Conservation (phyloP, 495 filamentous ascomycete species). For the Amniculicola lignicola region DNA sequence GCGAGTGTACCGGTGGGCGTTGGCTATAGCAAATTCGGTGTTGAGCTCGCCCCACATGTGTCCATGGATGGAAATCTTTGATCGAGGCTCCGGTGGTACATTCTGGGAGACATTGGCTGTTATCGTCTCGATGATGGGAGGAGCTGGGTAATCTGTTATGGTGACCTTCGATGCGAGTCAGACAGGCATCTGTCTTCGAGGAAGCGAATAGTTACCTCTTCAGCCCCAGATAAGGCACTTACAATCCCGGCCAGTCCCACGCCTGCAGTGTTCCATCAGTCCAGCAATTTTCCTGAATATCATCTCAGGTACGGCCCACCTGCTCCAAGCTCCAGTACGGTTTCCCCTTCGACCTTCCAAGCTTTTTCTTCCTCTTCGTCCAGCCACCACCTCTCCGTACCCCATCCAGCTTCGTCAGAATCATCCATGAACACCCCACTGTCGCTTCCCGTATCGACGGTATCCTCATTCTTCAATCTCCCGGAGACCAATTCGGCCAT, state of each 20-base stretch:
- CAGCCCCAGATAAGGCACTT: conserved; percentile 60
- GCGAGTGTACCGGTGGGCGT: conserved; percentile 57
- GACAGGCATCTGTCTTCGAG: neutral
- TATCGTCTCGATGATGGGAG: conserved; percentile 59
- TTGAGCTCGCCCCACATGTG: conserved; percentile 71
- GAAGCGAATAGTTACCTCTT: conserved; percentile 42
- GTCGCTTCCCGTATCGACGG: conserved; percentile 26
- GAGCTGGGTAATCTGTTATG: conserved; percentile 72
- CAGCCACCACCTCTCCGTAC: conserved; percentile 35
- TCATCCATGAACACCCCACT: conserved; percentile 4
- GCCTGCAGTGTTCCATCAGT: conserved; percentile 47
- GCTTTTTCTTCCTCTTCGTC: conserved; percentile 28
- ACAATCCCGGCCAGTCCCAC: conserved; percentile 73
- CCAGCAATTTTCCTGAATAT: neutral
- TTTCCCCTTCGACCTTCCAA: conserved; percentile 54
- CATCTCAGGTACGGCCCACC: conserved; percentile 46
- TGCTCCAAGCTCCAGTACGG: conserved; percentile 59
- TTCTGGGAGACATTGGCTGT: conserved; percentile 59
- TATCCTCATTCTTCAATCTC: conserved; percentile 5
- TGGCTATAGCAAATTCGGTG: conserved; percentile 51
- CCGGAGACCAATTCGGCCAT: conserved; percentile 67
- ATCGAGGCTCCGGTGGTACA: conserved; percentile 36
- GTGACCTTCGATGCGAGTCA: conserved; percentile 36
- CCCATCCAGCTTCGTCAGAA: conserved; percentile 44
- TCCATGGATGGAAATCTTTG: conserved; percentile 51